Base-by-base conservation (phyloP, 2,329 filamentous ascomycete genomes). In the Blumeria hordei region DNA sequence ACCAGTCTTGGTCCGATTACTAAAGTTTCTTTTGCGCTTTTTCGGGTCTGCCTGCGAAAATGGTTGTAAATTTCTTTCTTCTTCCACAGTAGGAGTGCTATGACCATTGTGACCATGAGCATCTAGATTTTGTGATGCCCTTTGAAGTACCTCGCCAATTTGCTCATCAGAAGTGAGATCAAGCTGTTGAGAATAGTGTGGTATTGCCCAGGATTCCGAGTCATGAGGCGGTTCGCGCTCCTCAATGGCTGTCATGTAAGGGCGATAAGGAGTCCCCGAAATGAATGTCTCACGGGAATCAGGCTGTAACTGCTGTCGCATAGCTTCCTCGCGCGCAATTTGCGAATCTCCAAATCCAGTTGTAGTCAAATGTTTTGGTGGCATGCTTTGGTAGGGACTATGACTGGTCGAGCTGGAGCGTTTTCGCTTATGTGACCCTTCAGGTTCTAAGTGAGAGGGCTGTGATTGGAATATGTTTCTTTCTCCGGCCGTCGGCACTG, bases 1-100 rank as follows among this genome's bases (percentile, higher is more conserved):
- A 35, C 88, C 88, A 9, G 88, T 95, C 70, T 96, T 96, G 18
- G 90, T 95, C 57, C 90, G 77, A 67, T 95, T 94, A 70, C 87
- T 94, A 64, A 95, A 96, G 64, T 86, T 85, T 41, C 82, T 74
- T 68, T 85, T 85, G 52, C 81, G 70, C 67, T 83, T 83, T 67
- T 83, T 83, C 3, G 75, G 72, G 60, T 81, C 78, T 5, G 74
- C 74, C 62, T 78, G 75, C 37, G 77, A 67, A 34, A 62, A 63
- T 49, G 63, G 59, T 33, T 64, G 63, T 55, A 61, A 59, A 55
- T 61, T 60, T 43, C 53, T 63, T 53, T 65, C 67, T 35, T 59
- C 65, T 61, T 57, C 69, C 65, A 55, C 69, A 66, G 39, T 64
- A 62, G 52, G 67, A 61, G 32, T 11, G 55, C 68, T 70, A 53